Base-by-base conservation (phyloP, 164 flowering plant species). In the Chimonanthus salicifolius region DNA sequence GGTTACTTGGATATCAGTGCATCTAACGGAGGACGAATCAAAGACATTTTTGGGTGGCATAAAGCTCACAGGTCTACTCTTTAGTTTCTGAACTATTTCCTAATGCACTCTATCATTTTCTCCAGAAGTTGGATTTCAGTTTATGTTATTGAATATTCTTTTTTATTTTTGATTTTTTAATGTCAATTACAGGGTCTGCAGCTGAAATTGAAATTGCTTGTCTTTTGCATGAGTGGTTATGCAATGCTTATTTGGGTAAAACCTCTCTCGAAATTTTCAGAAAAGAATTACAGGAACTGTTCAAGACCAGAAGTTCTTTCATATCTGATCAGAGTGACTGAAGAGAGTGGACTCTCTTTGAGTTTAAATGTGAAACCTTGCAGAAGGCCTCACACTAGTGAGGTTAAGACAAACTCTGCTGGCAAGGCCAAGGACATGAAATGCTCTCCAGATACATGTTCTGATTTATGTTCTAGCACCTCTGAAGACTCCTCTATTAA, bases 161-260 rank as follows among this genome's bases (percentile, higher is more conserved):
- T 71, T 16, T 9, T 18, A 9, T 47, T 6, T 15, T 13, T 7
- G 50, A 33, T 66, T 72, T 54, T 51, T 5, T 64, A 51, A 33
- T 49, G 64, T 64, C 20, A 8, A 13, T 71, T 6, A 18, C 80
- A 80, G 83, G 83, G 73, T 65, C 78, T 76, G 70, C 71, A 49
- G 73, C 72, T 54, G 81, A 82, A 72, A 78, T 71, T 62, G 68
- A 87, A n/a, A 85, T 91, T 77, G 79, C 84, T 21, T 78, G 84
- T 65, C 90, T 91, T 48, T 77, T 94, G 70, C 75, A 78, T 65
- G 86, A 86, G 78, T 94, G 97, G 95, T 80, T 94, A 62, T 83
- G 80, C 45, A 71, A 71, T 73, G 91, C 89, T 50, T 87, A 79
- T 80, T 88, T 86, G 47, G 97, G 94, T 11, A 91, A 90, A 83